Base-by-base conservation (phyloP, 148 eudicot genomes). In the Silene latifolia region DNA sequence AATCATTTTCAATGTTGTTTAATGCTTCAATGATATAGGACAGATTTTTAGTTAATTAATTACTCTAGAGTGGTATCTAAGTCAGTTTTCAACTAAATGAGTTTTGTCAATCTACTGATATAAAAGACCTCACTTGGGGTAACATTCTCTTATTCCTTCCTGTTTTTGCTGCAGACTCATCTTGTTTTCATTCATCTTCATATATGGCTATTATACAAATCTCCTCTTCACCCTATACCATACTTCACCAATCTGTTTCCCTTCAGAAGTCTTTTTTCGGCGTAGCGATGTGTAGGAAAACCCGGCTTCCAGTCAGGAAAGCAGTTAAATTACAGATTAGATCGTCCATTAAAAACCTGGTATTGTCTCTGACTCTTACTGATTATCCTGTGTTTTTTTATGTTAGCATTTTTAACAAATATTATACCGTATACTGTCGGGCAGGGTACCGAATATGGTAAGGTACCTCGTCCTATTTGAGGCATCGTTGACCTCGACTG, bases 341-440 rank as follows among this genome's bases (percentile, higher is more conserved):
- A 71, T 86, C 86, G 25, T 86, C 84, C 35, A 27, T 79, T 32
- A 83, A 72, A 79, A 84, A 84, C 75, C 89, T 78, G 92, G 93
- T 91, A 57, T 73, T 64, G 71, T 79, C 69, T 62, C 62, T 67
- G 42, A 44, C 58, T 19, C 27, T 23, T 17, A 39, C 15, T 63
- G 3, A 1, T 63, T 20, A 20, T 66, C 19, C 11, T 53, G 8
- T 65, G 35, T 9, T n/a, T 20, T 62, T 8, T 8, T 39, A 20
- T n/a, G 21, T 58, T n/a, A 7, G 62, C 23, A 58, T n/a, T 24
- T 24, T 25, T 62, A 12, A 62, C 35, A 7, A 62, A 62, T 11
- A 62, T 11, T 23, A 9, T 39, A 39, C 35, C 35, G 6, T 39
- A 39, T 7, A 6, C 44, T 39, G 44, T 39, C 44, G 44, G 44